Evolutionary conservation across 495 filamentous ascomycete genomes (phyloP).

Genomic region (Podospora didyma): DNA sequence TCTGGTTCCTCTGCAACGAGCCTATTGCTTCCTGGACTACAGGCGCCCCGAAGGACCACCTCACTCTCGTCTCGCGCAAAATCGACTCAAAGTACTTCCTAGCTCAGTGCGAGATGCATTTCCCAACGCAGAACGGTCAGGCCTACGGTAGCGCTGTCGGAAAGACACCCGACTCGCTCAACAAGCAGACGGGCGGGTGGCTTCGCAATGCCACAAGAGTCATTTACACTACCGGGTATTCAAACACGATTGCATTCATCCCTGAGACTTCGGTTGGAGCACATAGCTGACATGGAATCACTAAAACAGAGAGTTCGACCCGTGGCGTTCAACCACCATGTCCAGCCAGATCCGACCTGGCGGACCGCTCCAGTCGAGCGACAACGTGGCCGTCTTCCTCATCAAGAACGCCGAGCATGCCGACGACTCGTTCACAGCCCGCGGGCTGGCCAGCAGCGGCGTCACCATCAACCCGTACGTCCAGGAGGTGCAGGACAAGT

Average conservation of each 20-base stretch:
- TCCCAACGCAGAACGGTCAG: slow-evolving; percentile 47
- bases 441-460: slow-evolving; percentile 28
- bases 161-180: slow-evolving; percentile 50
- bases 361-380: slow-evolving; percentile 45
- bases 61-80: slow-evolving; percentile 51
- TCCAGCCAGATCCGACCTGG: slow-evolving; percentile 51
- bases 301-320: slow-evolving; percentile 48
- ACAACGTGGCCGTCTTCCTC: slow-evolving; percentile 45
- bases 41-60: slow-evolving; percentile 44
- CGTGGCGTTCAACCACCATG: slow-evolving; percentile 53
- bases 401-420: slow-evolving; percentile 55
- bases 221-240: slow-evolving; percentile 56
- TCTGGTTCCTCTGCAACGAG: slow-evolving; percentile 64
- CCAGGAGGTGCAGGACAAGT: slow-evolving; percentile 28
- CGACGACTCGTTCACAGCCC: slow-evolving; percentile 42
- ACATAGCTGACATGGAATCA: too few relatives aligned
- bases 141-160: slow-evolving; percentile 50
- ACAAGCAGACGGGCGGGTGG: slow-evolving; percentile 57
- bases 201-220: slow-evolving; percentile 47
- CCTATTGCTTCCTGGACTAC: slow-evolving; percentile 36
- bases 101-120: slow-evolving; percentile 57
- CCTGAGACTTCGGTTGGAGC: too few relatives aligned
- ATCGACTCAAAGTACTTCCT: slow-evolving; percentile 55
- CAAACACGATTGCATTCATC: background rate
- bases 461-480: slow-evolving; percentile 40